Evolutionary conservation across 257 asterid species (phyloP).

Genomic region (Marsdenia floribunda): DNA sequence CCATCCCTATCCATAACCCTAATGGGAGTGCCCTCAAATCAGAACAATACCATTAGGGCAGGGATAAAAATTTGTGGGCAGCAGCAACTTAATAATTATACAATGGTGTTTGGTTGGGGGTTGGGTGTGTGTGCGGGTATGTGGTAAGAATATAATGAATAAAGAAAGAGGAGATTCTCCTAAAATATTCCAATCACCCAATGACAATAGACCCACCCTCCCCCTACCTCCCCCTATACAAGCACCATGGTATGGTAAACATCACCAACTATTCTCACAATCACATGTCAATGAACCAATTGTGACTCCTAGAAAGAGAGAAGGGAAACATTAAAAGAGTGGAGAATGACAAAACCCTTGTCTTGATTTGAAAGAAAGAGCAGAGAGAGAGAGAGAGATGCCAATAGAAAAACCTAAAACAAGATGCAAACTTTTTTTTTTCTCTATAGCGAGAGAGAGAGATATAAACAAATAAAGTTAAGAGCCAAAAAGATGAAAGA

Average conservation of each 20-base stretch:
- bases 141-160: background rate
- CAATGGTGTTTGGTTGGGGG: too few species aligned
- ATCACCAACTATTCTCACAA: slow-evolving; percentile 16
- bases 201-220: slow-evolving; percentile 11
- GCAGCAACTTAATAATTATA: background rate
- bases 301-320: slow-evolving; percentile 6
- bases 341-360: slow-evolving; percentile 1
- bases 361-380: background rate
- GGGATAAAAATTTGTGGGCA: slow-evolving; percentile 3
- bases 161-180: slow-evolving; percentile 22
- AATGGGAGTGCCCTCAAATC: slow-evolving; percentile 1
- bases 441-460: too few species aligned
- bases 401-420: background rate
- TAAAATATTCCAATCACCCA: slow-evolving; percentile 20
- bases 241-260: slow-evolving; percentile 3
- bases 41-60: background rate
- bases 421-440: background rate
- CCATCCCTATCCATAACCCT: background rate
- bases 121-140: too few species aligned
- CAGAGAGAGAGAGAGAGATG: background rate
- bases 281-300: slow-evolving; percentile 6
- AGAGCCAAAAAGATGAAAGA: background rate
- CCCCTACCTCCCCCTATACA: background rate
- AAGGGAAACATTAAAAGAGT: background rate
- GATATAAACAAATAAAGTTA: background rate